These are phyloP conservation scores for Fusarium clavum DNA, from an alignment of 2,329 filamentous ascomycete genomes.

Conservation along the genomic window DNA sequence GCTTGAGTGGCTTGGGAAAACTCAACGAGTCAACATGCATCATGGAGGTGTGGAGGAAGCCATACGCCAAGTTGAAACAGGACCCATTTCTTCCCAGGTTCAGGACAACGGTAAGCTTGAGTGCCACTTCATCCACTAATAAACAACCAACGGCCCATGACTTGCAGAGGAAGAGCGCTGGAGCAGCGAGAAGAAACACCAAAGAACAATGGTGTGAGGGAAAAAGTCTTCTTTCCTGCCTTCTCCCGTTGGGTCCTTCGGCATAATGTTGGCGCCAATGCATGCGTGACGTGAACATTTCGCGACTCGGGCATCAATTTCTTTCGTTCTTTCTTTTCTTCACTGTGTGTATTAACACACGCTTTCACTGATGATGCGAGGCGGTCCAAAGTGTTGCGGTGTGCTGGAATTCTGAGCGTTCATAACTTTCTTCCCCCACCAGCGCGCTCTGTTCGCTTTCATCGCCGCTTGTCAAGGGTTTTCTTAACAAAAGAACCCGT, in stretches of 20 bases:
- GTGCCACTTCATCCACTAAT: slow-evolving; percentile 34
- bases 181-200: slow-evolving; percentile 18
- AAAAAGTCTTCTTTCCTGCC: slow-evolving; percentile 31
- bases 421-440: slow-evolving; percentile 15
- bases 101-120: slow-evolving; percentile 20
- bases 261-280: slow-evolving; percentile 33
- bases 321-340: slow-evolving; percentile 5
- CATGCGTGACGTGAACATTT: slow-evolving; percentile 36
- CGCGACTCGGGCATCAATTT: slow-evolving; percentile 13
- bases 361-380: slow-evolving; percentile 11
- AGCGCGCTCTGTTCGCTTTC: slow-evolving; percentile 13
- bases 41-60: slow-evolving; percentile 36
- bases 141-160: slow-evolving; percentile 25
- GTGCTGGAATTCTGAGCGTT: slow-evolving; percentile 20
- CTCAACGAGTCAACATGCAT: slow-evolving; percentile 33
- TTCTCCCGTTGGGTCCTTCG: slow-evolving; percentile 31
- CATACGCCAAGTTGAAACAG: slow-evolving; percentile 38
- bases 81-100: slow-evolving; percentile 33
- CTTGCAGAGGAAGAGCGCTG: slow-evolving; percentile 24
- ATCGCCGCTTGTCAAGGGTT: not conserved
- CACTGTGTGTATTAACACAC: slow-evolving; percentile 1
- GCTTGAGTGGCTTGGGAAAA: slow-evolving; percentile 29
- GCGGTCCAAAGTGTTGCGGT: slow-evolving; percentile 26
- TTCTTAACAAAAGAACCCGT: slow-evolving; percentile 3
- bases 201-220: slow-evolving; percentile 27